Conservation (phyloP, 2,329 filamentous ascomycete species). For the Colletotrichum viniferum region DNA sequence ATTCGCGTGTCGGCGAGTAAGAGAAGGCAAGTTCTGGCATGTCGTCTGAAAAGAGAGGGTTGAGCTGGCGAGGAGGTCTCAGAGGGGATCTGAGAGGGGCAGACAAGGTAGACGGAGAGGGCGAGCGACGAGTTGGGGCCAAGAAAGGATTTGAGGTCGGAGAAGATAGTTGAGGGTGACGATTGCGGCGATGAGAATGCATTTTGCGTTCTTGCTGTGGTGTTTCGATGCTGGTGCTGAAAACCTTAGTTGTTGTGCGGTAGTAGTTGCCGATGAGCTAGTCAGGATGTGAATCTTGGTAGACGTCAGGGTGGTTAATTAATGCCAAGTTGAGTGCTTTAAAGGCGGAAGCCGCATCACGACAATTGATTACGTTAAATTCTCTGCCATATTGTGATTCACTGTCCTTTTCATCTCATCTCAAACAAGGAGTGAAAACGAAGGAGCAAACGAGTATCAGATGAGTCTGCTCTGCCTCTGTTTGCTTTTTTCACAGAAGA, state of each 20-base stretch:
- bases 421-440: not conserved
- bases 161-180: not conserved
- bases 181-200: slow-evolving; percentile 4
- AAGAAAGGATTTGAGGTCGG: not conserved
- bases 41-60: not conserved
- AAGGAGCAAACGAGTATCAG: not conserved
- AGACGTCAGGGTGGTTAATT: not conserved
- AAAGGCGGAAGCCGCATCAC: not conserved
- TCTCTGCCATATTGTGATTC: not conserved
- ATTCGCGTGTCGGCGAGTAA: not conserved
- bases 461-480: not conserved
- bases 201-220: not conserved
- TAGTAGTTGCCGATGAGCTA: not conserved
- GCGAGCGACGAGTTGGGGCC: not conserved
- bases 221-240: not conserved
- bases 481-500: not conserved
- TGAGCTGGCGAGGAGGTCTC: not conserved
- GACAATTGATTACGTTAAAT: not conserved
- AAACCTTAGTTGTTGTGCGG: not conserved
- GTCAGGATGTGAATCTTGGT: not conserved
- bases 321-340: not conserved
- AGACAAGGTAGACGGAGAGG: not conserved
- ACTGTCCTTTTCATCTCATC: not conserved
- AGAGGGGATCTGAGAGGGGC: not conserved
- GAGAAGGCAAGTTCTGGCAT: not conserved